Percentiles rank a stretch among this genome's conserved stretches.
Conservation (phyloP, 1,284 basidiomycete genomes). For the Earliella scabrosa region DNA sequence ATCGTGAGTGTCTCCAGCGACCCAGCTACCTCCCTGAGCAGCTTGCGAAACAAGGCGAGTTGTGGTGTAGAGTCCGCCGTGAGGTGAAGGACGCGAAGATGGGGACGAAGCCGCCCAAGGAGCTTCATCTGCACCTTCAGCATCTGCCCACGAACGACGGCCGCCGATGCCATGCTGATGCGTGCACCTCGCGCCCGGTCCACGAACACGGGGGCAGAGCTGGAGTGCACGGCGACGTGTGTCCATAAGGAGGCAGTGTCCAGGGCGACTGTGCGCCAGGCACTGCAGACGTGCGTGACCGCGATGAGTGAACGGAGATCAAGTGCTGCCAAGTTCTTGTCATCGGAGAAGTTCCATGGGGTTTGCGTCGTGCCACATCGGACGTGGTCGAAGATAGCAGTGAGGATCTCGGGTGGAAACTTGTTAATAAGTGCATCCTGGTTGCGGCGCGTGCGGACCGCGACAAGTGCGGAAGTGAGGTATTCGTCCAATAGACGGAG, state of each 20-base stretch:
- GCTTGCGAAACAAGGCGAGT: not conserved
- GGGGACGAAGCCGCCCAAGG: not conserved
- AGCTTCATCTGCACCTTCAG: not conserved
- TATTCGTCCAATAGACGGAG: not conserved
- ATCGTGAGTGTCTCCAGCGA: not conserved
- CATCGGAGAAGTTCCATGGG: not conserved
- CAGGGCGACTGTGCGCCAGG: constrained; percentile 7
- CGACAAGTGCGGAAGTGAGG: not conserved
- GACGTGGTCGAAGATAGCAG: not conserved
- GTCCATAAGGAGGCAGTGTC: constrained; percentile 1
- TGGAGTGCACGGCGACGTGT: not conserved
- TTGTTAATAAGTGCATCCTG: not conserved
- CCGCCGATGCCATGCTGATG: not conserved
- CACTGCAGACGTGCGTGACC: constrained; percentile 10
- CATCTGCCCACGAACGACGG: not conserved
- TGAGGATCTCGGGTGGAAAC: not conserved
- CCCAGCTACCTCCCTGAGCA: not conserved
- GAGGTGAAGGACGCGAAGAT: not conserved
- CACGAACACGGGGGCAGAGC: not conserved
- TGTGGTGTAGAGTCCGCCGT: not conserved
- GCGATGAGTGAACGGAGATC: constrained; percentile 1
- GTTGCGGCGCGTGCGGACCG: not conserved
- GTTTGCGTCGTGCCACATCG: not conserved
- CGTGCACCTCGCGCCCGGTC: not conserved
- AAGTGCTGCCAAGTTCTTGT: not conserved